Percentiles rank a stretch among this genome's conserved stretches.
phyloP scores from a whole-genome alignment of 345 rosid species.

The Pugionium dolabratum region DNA sequence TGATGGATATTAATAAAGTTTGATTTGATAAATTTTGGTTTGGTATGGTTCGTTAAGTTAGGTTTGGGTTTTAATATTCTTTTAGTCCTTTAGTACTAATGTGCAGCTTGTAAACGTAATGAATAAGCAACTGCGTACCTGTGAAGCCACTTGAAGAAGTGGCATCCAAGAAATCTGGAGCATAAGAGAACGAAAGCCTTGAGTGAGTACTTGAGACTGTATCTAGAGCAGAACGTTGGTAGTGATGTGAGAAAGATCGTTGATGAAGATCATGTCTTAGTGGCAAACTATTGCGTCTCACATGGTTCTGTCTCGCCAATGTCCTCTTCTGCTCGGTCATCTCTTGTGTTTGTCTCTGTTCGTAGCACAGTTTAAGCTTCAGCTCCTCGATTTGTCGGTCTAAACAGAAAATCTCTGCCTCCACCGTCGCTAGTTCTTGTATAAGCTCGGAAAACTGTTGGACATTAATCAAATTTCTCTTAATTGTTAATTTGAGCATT shows the following conservation, averaged over 20 bases:
- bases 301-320: constrained; percentile 37
- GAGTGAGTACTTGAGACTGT: constrained; percentile 45
- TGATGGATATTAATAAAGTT: background rate
- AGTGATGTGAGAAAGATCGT: constrained; percentile 53
- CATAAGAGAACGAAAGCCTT: constrained; percentile 59
- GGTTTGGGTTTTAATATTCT: background rate
- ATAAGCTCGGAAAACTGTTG: constrained; percentile 66
- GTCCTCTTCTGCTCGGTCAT: constrained; percentile 38
- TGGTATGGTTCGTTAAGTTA: background rate
- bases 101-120: background rate
- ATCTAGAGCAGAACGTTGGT: constrained; percentile 47
- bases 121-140: constrained; percentile 43
- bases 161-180: constrained; percentile 49
- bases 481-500: background rate
- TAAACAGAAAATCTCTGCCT: constrained; percentile 73
- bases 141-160: constrained; percentile 47
- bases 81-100: background rate
- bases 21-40: background rate
- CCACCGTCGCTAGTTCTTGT: constrained; percentile 64
- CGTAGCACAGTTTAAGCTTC: constrained; percentile 58
- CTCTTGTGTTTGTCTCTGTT: constrained; percentile 55
- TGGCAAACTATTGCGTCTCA: constrained; percentile 33
- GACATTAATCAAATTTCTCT: background rate
- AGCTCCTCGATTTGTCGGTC: constrained; percentile 69
- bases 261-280: constrained; percentile 41